These are phyloP conservation scores for Pythium utonaiense DNA, from an alignment of 352 stramenopile species.

Conservation along the genomic window DNA sequence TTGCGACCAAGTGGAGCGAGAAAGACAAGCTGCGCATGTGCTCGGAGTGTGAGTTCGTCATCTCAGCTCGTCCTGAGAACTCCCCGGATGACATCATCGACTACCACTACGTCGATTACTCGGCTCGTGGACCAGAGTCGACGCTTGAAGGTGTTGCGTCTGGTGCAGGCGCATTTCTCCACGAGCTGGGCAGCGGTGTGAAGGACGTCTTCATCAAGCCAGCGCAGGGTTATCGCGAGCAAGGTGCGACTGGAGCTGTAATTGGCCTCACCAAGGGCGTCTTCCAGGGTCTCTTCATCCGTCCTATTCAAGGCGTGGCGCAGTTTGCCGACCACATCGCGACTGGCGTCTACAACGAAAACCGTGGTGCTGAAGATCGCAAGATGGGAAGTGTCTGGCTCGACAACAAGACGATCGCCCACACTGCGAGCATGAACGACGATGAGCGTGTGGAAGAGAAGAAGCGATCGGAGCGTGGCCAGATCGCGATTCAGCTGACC, in stretches of 20 bases:
- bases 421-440: slow-evolving; percentile 48
- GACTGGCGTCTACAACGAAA: slow-evolving; percentile 60
- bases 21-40: slow-evolving; percentile 55
- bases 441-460: slow-evolving; percentile 28
- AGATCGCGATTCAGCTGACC: slow-evolving; percentile 44
- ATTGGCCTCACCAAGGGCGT: slow-evolving; percentile 59
- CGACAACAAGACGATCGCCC: slow-evolving; percentile 39
- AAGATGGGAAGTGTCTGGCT: slow-evolving; percentile 48
- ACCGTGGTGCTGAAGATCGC: slow-evolving; percentile 34
- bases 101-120: slow-evolving; percentile 64
- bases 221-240: slow-evolving; percentile 50
- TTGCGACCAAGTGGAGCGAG: slow-evolving; percentile 56
- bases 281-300: slow-evolving; percentile 40
- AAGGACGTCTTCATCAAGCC: slow-evolving; percentile 64
- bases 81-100: slow-evolving; percentile 44
- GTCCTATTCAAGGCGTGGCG: slow-evolving; percentile 47
- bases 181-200: slow-evolving; percentile 60
- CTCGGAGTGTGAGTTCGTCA: slow-evolving; percentile 49
- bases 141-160: slow-evolving; percentile 43
- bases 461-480: slow-evolving; percentile 22
- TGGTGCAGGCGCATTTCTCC: slow-evolving; percentile 53
- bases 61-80: slow-evolving; percentile 44
- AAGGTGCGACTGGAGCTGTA: slow-evolving; percentile 54
- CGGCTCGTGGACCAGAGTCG: slow-evolving; percentile 49
- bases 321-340: slow-evolving; percentile 66